Base-by-base conservation (phyloP, 176 grass and related monocot genomes). In the Alloteropsis semialata region DNA sequence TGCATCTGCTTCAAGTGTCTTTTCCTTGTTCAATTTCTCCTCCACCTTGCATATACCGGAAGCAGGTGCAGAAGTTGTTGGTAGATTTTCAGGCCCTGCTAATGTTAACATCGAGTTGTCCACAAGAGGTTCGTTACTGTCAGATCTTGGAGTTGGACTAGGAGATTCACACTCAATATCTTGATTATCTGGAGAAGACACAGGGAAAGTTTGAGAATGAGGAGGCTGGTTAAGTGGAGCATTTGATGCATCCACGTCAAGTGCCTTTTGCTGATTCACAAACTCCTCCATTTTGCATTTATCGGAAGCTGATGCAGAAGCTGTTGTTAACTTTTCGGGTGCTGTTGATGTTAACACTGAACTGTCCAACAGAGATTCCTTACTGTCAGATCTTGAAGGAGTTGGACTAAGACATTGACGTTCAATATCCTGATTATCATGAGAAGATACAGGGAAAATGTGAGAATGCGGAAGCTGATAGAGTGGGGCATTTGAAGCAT, bases 71-170 rank as follows among this genome's bases (percentile, higher is more conserved):
- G 82, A 71, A 41, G 69, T 48, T 71, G 42, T 39, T 69, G 45
- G 22, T 62, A 65, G 24, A 66, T 19, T 48, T 82, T 71, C 74
- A 80, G 37, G 73, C n/a, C 5, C 56, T 71, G 50, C 30, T 82
- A 73, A 48, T 67, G 41, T 44, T 66, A 79, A 86, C 24, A 60
- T 45, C 34, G 61, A 67, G 46, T 61, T 43, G 15, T 74, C 29
- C 24, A 74, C 50, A 32, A 78, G 15, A 30, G 14, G 45, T 6
- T 88, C 71, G 22, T 73, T 65, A 74, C 39, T 84, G 45, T 49
- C 51, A 10, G 49, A 51, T n/a, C 42, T 75, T 28, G 70, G 89
- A 76, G 81, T 84, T 81, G 89, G 70, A 69, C 84, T 63, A 65
- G 89, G 76, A 80, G 37, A 87, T 63, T 67, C 63, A 48, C 61